These are phyloP conservation scores for Lasiodiplodia sp. DNA, from an alignment of 2,329 filamentous ascomycete genomes.

Conservation along the genomic window DNA sequence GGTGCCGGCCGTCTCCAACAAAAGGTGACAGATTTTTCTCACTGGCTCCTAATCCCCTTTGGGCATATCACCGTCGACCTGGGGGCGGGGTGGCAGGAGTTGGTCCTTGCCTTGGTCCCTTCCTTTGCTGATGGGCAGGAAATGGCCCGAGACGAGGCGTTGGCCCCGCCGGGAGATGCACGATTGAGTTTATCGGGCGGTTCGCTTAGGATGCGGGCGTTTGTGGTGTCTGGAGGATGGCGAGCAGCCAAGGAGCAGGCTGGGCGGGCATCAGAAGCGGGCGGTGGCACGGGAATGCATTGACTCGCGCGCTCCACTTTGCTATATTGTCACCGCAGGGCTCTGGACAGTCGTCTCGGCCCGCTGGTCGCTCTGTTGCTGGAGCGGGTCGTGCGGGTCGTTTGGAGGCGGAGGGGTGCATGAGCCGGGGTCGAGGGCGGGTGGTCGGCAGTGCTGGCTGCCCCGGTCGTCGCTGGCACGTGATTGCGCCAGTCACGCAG, in stretches of 20 bases:
- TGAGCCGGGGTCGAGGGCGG: not conserved
- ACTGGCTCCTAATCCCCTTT: not conserved
- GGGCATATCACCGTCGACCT: not conserved
- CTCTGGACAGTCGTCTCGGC: conserved; percentile 4
- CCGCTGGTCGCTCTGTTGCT: not conserved
- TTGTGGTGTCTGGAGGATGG: not conserved
- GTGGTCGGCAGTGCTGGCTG: not conserved
- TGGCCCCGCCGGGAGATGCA: conserved; percentile 21
- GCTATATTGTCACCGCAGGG: not conserved
- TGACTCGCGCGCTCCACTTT: conserved; percentile 17
- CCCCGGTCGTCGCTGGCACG: not conserved
- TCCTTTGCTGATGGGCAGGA: not conserved
- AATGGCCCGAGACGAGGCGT: not conserved
- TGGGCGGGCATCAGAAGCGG: conserved; percentile 21
- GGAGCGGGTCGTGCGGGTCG: conserved; percentile 14
- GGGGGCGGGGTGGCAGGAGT: not conserved
- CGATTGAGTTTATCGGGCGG: conserved; percentile 27
- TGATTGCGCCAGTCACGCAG: conserved; percentile 4
- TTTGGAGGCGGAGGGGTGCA: conserved; percentile 2
- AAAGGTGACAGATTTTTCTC: not conserved
- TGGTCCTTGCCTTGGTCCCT: conserved; percentile 5
- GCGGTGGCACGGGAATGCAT: not conserved
- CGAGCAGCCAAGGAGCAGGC: not conserved
- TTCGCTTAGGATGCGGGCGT: conserved; percentile 19
- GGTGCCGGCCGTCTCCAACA: conserved; percentile 11